Evolutionary conservation across 129 eudicot species (phyloP), one percentile per base, ranked within the genome.

Genomic region (Oenanthe sinensis): DNA sequence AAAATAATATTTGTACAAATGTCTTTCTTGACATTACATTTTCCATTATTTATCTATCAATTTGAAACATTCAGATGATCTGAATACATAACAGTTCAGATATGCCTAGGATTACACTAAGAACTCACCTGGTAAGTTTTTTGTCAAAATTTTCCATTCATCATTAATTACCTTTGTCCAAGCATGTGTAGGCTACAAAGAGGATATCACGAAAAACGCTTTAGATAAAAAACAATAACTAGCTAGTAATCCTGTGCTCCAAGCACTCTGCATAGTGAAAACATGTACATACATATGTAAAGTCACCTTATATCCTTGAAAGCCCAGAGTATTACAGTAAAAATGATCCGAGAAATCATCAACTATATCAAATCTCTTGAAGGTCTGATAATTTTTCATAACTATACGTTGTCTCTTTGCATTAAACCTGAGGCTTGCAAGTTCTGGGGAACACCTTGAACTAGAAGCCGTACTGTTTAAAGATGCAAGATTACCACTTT

Each of bases 101-200:
- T 52, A 19, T 19, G 28, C 65, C 11, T 20, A 3, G 12, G 7
- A 7, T 55, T 55, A 55, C 28, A 22, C 28, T 20, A 55, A 54
- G 5, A 15, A 79, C 89, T 82, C 43, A 84, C 89, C 97, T 10
- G 97, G 92, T 37, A 91, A 87, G 82, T 84, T 85, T 48, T 84
- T 85, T 83, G 89, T 91, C 73, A 91, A 83, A 30, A 91, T 87
- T 80, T 81, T 89, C 97, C 97, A 91, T 76, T 91, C 94, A 26
- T 87, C 88, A 69, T 87, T 88, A 75, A 91, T 74, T 76, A 79
- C 89, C 85, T 85, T 91, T 74, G 89, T 79, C 93, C 97, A 91
- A 50, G 36, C 55, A 49, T 67, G 86, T 10, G 85, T 81, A 72
- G 93, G 91, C 97, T 91, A 75, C 55, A 73, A 45, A n/a, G 40